Percentiles rank a stretch among this genome's conserved stretches.
Conservation (phyloP, 1,139 yeast species). For the Nematodospora anomalae region DNA sequence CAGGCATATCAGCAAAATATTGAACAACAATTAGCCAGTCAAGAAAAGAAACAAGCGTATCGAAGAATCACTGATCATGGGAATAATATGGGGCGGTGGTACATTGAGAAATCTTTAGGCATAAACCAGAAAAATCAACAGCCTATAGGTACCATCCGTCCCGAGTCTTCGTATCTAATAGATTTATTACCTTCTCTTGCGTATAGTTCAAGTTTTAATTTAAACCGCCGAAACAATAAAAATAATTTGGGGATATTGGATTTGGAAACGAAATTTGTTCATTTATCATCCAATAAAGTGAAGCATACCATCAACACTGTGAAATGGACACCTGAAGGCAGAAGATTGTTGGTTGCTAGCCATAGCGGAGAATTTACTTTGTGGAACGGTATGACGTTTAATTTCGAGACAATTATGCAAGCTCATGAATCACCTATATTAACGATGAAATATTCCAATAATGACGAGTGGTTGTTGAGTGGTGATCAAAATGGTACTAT, state of each 20-base stretch:
- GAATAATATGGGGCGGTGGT: constrained; percentile 75
- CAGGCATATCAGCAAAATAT: constrained; percentile 35
- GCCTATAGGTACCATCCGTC: constrained; percentile 62
- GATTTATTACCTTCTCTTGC: constrained; percentile 74
- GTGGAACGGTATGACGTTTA: constrained; percentile 96
- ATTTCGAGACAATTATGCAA: constrained; percentile 96
- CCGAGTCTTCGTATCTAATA: constrained; percentile 73
- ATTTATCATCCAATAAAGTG: constrained; percentile 86
- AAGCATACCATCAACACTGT: constrained; percentile 89
- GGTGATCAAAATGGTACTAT: constrained; percentile 92
- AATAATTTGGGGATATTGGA: constrained; percentile 53
- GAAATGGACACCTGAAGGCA: constrained; percentile 96
- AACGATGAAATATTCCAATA: constrained; percentile 77
- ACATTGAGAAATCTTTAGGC: constrained; percentile 60
- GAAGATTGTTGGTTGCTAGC: constrained; percentile 85
- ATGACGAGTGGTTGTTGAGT: constrained; percentile 90
- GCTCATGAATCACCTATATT: constrained; percentile 94
- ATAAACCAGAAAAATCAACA: constrained; percentile 28
- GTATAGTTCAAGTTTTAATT: constrained; percentile 35
- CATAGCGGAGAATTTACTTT: constrained; percentile 94
- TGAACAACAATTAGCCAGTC: constrained; percentile 48
- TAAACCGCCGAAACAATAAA: constrained; percentile 27
- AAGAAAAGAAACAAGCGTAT: constrained; percentile 55
- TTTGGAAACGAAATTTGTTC: constrained; percentile 80
- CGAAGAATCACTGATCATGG: constrained; percentile 90